Evolutionary conservation across 495 filamentous ascomycete species (phyloP), one percentile per base, ranked within the genome.

Genomic region (Parmelia sp.): DNA sequence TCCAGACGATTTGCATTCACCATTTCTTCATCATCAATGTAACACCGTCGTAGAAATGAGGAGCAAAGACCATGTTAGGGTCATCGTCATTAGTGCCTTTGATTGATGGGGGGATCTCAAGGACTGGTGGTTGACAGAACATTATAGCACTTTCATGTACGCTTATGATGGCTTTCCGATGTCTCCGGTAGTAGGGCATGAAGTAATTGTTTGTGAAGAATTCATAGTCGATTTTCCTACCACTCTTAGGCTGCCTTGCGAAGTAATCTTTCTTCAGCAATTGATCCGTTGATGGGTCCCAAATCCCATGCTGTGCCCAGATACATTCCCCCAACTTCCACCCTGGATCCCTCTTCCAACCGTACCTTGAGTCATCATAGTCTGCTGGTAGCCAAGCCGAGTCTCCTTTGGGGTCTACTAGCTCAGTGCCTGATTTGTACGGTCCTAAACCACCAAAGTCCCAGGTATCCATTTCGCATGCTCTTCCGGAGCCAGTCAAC

Each of bases 21-120:
- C 95, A 98, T 74, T 95, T 95, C 77, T 98, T 98, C 27, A 90
- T 97, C 83, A 98, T 88, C 42, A 98, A 82, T 0, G 94, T 98
- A 29, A 98, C 85, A 17, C 95, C 94, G 72, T 98, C 94, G 73
- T 98, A 98, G 72, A 88, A 98, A 75, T 98, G 94, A 15, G 91
- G 91, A 4, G 94, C 86, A 73, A 96, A 97, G 15, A 92, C 89
- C 84, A 97, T 87, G 57, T 88, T 88, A 11, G 87, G 86, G 70
- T 97, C 91, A 69, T 96, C 92, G 71, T 97, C 92, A 53, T 79
- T 77, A 0, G 94, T 95, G 12, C 87, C 92, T 73, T 96, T 96
- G 66, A 97, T 85, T 42, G 80, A 80, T 0, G 94, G 94, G 0
- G 94, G 94, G 5, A 97, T 82, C 75, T 98, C 94, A 71, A 96